Conservation (phyloP, 176 grass and related monocot genomes). For the Carex littledalei region DNA sequence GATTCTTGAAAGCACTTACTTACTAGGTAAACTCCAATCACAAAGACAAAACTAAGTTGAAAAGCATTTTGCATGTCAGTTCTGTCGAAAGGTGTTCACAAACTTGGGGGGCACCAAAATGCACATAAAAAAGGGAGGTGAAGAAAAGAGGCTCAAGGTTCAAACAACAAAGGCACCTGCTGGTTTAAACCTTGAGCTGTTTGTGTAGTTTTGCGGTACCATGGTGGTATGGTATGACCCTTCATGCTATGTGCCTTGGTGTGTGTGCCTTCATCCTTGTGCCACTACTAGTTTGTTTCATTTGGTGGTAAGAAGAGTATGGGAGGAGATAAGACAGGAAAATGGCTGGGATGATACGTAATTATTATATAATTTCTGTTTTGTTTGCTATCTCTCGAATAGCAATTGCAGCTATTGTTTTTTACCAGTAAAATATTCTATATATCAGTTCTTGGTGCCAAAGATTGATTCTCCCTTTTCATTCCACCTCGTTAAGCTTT, state of each 20-base stretch:
- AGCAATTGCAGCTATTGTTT: not conserved
- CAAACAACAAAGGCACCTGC: conserved; percentile 4
- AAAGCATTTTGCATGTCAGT: conserved; percentile 31
- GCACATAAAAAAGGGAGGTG: conserved; percentile 33
- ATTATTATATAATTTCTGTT: not conserved
- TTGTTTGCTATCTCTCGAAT: not conserved
- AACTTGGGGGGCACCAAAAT: conserved; percentile 32
- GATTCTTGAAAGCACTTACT: conserved; percentile 7
- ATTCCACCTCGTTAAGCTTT: not conserved
- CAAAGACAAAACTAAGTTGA: not conserved
- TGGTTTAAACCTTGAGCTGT: not conserved
- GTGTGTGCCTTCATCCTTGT: conserved; percentile 1
- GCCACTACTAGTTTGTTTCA: not conserved
- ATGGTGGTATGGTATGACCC: conserved; percentile 13
- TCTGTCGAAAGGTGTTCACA: conserved; percentile 30
- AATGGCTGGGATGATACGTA: not conserved
- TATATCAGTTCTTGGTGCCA: not conserved
- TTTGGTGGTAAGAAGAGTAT: not conserved
- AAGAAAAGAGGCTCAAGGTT: conserved; percentile 22
- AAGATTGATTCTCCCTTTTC: not conserved
- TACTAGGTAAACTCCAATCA: not conserved
- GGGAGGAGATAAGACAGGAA: not conserved
- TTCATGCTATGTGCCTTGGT: not conserved
- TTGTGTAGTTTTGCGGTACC: not conserved
- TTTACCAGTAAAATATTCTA: not conserved